phyloP scores from a whole-genome alignment of 2,329 filamentous ascomycete species.

The Diaporthe sp. region DNA sequence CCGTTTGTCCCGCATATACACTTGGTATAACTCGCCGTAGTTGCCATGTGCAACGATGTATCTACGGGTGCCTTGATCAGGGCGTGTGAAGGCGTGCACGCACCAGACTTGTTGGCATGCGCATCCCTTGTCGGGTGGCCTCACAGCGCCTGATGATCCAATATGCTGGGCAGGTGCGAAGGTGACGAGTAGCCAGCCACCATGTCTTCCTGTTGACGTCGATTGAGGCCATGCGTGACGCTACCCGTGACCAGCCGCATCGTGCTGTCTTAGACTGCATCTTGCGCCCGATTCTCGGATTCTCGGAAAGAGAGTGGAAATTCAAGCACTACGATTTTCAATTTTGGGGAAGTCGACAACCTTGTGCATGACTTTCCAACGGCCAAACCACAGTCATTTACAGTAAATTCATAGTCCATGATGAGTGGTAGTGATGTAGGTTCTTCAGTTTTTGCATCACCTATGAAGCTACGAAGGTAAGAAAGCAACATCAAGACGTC shows the following conservation, averaged over 20 bases:
- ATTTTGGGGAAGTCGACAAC: background rate
- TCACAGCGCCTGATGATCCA: background rate
- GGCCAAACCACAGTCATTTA: background rate
- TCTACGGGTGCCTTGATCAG: background rate
- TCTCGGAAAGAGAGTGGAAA: background rate
- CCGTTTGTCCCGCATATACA: background rate
- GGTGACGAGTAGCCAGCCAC: background rate
- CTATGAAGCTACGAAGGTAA: too few relatives aligned
- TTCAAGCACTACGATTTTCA: background rate
- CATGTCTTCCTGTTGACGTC: background rate
- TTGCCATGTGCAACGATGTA: background rate
- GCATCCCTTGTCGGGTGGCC: too few relatives aligned
- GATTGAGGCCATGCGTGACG: background rate
- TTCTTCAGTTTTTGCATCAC: background rate
- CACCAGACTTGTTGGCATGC: background rate
- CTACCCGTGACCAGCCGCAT: background rate
- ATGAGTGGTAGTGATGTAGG: background rate
- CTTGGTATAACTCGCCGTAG: too few relatives aligned
- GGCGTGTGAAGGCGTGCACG: background rate
- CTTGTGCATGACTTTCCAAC: too few relatives aligned
- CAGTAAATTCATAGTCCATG: too few relatives aligned
- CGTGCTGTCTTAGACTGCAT: background rate
- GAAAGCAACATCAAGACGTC: background rate
- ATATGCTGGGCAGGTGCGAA: background rate
- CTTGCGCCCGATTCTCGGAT: too few relatives aligned